Conservation (phyloP, 2,329 filamentous ascomycete species). For the Alternaria arborescens region DNA sequence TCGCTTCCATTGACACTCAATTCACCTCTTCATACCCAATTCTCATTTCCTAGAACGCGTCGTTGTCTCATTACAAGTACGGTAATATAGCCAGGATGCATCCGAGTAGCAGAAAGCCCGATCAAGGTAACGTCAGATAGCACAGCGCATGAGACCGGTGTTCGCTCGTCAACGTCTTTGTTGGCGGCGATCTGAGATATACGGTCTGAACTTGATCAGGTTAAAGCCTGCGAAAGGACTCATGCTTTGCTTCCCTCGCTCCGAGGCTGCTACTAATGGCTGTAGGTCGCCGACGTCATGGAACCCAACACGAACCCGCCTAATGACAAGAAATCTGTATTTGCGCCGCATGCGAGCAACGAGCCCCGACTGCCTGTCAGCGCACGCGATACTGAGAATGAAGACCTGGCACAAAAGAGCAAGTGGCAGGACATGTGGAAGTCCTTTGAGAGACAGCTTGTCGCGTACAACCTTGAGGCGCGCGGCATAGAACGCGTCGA, state of each 20-base stretch:
- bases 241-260: slow-evolving; percentile 54
- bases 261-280: slow-evolving; percentile 44
- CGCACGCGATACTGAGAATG: slow-evolving; percentile 9
- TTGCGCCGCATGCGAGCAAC: slow-evolving; percentile 32
- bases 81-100: slow-evolving; percentile 40
- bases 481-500: slow-evolving; percentile 68
- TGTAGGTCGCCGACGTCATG: slow-evolving; percentile 41
- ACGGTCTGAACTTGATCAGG: slow-evolving; percentile 65
- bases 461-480: slow-evolving; percentile 65
- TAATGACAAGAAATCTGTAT: slow-evolving; percentile 24
- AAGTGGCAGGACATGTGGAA: slow-evolving; percentile 35
- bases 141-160: slow-evolving; percentile 52
- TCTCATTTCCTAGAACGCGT: neutral
- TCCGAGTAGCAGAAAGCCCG: slow-evolving; percentile 46
- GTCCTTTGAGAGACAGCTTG: slow-evolving; percentile 53
- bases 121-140: slow-evolving; percentile 49
- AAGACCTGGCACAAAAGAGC: slow-evolving; percentile 6
- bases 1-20: neutral
- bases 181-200: slow-evolving; percentile 58
- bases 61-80: slow-evolving; percentile 28
- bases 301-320: slow-evolving; percentile 17
- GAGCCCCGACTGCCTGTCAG: slow-evolving; percentile 25
- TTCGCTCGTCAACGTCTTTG: slow-evolving; percentile 26
- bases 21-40: neutral
- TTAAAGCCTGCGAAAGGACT: slow-evolving; percentile 64